Percentiles rank a stretch among this genome's conserved stretches.
Conservation (phyloP, 2,329 filamentous ascomycete species). For the Leptosphaerulina australis region DNA sequence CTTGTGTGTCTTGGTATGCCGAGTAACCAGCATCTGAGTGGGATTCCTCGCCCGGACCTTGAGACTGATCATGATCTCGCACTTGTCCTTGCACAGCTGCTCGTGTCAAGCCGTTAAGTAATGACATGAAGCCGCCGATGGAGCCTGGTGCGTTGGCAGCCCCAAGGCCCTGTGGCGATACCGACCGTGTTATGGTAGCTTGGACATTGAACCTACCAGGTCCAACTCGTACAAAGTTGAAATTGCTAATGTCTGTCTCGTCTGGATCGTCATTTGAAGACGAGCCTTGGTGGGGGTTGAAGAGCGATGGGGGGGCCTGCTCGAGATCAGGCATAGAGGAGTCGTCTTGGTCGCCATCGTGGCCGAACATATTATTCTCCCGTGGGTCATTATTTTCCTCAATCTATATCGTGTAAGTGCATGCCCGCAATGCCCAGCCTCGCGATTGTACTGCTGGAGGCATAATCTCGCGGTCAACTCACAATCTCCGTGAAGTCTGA, state of each 20-base stretch:
- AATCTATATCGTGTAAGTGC: slow-evolving; percentile 48
- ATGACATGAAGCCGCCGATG: slow-evolving; percentile 52
- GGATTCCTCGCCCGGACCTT: slow-evolving; percentile 26
- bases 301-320: slow-evolving; percentile 26
- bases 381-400: slow-evolving; percentile 69
- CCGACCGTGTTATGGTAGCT: slow-evolving; percentile 43
- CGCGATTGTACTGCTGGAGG: slow-evolving; percentile 7
- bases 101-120: slow-evolving; percentile 55
- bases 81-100: slow-evolving; percentile 32
- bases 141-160: slow-evolving; percentile 30
- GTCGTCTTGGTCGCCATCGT: slow-evolving; percentile 40
- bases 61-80: slow-evolving; percentile 19
- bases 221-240: slow-evolving; percentile 50
- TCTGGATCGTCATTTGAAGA: slow-evolving; percentile 58
- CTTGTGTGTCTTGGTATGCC: slow-evolving; percentile 25
- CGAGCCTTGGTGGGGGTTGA: slow-evolving; percentile 54
- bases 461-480: slow-evolving; percentile 47
- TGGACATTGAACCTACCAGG: slow-evolving; percentile 45
- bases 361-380: slow-evolving; percentile 39
- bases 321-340: slow-evolving; percentile 39
- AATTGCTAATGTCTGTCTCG: slow-evolving; percentile 56
- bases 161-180: slow-evolving; percentile 32
- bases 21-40: slow-evolving; percentile 22
- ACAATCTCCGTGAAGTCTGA: slow-evolving; percentile 88
- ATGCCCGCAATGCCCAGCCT: background rate